phyloP scores from a whole-genome alignment of 116 monocot genomes.

The Zostera marina region DNA sequence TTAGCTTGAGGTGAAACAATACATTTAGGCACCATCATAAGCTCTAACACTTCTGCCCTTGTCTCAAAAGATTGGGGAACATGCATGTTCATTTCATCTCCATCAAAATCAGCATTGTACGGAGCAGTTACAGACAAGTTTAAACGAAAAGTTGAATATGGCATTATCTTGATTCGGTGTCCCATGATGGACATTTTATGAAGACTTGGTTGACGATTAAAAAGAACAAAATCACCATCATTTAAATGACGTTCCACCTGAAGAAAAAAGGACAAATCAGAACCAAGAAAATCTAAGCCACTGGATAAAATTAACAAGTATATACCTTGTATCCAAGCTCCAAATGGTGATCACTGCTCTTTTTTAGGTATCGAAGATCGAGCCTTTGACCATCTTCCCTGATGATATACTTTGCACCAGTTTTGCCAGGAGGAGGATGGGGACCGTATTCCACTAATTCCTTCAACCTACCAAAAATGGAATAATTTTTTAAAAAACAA shows the following conservation, averaged over 20 bases:
- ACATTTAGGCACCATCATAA: slow-evolving; percentile 99
- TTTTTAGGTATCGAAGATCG: slow-evolving; percentile 87
- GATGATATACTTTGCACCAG: slow-evolving; percentile 95
- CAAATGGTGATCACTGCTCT: slow-evolving; percentile 94
- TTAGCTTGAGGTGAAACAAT: slow-evolving; percentile 97
- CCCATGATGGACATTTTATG: slow-evolving; percentile 99
- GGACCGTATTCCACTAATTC: slow-evolving; percentile 95
- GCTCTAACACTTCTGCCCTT: slow-evolving; percentile 84
- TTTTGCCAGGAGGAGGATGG: slow-evolving; percentile 96
- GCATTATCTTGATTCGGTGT: slow-evolving; percentile 95
- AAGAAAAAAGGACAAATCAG: slow-evolving; percentile 5
- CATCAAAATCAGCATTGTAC: slow-evolving; percentile 99
- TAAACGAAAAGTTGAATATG: slow-evolving; percentile 92
- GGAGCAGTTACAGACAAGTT: slow-evolving; percentile 96
- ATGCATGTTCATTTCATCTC: slow-evolving; percentile 99
- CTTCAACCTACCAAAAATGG: slow-evolving; percentile 41
- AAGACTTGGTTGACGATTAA: slow-evolving; percentile 94
- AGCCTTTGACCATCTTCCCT: slow-evolving; percentile 98
- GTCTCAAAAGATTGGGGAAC: slow-evolving; percentile 99
- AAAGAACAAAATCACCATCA: slow-evolving; percentile 97
- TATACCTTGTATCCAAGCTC: slow-evolving; percentile 94
- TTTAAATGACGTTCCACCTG: slow-evolving; percentile 94
- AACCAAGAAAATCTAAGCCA: neutral
- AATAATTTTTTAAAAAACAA: neutral
- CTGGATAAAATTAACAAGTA: slow-evolving; percentile 1